phyloP scores from a whole-genome alignment of 2,329 filamentous ascomycete genomes.

The Fusarium secorum region DNA sequence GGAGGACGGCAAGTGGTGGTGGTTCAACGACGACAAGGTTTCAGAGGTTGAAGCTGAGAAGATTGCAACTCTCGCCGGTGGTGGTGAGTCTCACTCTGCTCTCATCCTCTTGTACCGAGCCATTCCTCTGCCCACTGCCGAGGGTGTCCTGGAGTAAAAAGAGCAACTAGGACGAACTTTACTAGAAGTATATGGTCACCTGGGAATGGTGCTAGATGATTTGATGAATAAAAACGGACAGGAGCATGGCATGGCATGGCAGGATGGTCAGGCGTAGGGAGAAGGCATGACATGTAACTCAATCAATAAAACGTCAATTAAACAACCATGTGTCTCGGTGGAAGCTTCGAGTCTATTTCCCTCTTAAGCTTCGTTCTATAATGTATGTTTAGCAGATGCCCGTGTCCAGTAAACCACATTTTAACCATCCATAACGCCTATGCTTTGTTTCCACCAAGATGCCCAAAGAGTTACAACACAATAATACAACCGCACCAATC shows the following conservation, averaged over 20 bases:
- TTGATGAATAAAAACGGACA: constrained; percentile 16
- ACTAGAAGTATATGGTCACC: not conserved
- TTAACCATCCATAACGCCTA: constrained; percentile 17
- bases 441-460: constrained; percentile 4
- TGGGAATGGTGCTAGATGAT: constrained; percentile 6
- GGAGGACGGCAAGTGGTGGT: constrained; percentile 98
- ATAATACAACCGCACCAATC: constrained; percentile 7
- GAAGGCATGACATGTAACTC: constrained; percentile 22
- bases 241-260: constrained; percentile 14
- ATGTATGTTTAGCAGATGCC: not conserved
- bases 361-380: not conserved
- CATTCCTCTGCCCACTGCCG: constrained; percentile 70
- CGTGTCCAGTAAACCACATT: not conserved
- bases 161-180: not conserved
- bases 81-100: constrained; percentile 86
- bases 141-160: constrained; percentile 50
- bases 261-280: constrained; percentile 25
- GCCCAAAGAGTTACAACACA: constrained; percentile 18
- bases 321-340: not conserved
- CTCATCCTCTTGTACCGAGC: constrained; percentile 82
- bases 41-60: constrained; percentile 90
- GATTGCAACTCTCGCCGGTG: constrained; percentile 88
- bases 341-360: not conserved
- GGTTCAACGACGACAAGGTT: constrained; percentile 99
- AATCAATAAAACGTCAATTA: constrained; percentile 20